Base-by-base conservation (phyloP, 345 rosid species). In the Citrus sp. region DNA sequence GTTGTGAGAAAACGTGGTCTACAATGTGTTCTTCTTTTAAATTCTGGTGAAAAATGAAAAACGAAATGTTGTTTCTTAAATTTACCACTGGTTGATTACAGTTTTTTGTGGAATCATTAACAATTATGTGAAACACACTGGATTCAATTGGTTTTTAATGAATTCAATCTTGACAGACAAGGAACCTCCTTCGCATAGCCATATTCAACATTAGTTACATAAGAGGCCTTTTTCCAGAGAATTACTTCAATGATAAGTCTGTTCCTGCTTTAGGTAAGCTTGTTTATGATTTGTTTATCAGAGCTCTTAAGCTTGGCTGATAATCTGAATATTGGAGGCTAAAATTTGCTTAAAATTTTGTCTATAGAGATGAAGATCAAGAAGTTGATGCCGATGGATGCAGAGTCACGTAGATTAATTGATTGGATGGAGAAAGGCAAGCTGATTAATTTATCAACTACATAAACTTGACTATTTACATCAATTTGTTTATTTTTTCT, bases 391-490 rank as follows among this genome's bases (percentile, higher is more conserved):
- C 98, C 99, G 1, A 81, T 93, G 89, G 98, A 97, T 86, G 88
- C 92, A 0, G 99, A 93, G 87, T 93, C 99, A 42, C 95, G 98
- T 77, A 86, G 98, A 70, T 80, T 97, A 86, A 94, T 97, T 70
- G 98, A 97, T 75, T 94, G 99, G 98, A 94, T 94, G 99, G 98
- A 97, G 88, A 97, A 94, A 92, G 98, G 98, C 85, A 84, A 68
- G 82, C 24, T 28, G n/a, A 65, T 71, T 59, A 49, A 14, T 42
- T 5, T n/a, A 21, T 69, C 19, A 25, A 72, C n/a, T 14, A 27
- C 27, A 38, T 54, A 5, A 59, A 12, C 63, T 54, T 54, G 35
- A 65, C 14, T 54, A 28, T 8, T 54, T 51, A 28, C 1, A 54
- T 40, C 72, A 28, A 24, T 5, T 7, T 25, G 24, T 28, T 62